phyloP scores from a whole-genome alignment of 2,329 filamentous ascomycete genomes.

The Monilinia laxa region DNA sequence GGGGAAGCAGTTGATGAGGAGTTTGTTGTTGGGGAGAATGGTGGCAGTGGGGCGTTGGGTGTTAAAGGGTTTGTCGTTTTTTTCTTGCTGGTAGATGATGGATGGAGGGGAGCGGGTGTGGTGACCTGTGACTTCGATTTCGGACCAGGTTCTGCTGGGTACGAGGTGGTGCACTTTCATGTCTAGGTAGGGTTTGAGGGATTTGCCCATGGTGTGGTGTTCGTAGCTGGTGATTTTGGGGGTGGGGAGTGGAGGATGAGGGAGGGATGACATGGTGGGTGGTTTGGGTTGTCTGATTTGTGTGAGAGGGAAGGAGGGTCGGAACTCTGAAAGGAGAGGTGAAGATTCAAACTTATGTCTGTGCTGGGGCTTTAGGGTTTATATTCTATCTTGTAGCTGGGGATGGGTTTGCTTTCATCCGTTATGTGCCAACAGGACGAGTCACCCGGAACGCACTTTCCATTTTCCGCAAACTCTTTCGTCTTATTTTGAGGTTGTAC shows the following conservation, averaged over 20 bases:
- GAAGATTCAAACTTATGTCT: neutral
- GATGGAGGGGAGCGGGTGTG: neutral
- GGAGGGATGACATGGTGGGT: neutral
- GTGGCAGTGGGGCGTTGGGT: constrained; percentile 7
- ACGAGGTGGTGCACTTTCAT: constrained; percentile 6
- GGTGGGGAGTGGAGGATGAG: neutral
- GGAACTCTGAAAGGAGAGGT: neutral
- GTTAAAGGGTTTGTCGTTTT: neutral
- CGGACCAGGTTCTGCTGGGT: neutral
- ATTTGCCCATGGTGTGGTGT: neutral
- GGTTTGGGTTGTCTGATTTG: too few relatives aligned
- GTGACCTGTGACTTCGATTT: constrained; percentile 2
- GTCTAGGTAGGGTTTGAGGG: constrained; percentile 3
- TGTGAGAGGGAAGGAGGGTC: neutral
- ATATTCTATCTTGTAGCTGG: neutral
- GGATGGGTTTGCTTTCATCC: neutral
- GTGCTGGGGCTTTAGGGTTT: too few relatives aligned
- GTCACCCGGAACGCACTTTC: neutral
- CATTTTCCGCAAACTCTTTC: neutral
- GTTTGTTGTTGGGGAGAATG: neutral
- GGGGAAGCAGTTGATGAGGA: constrained; percentile 9
- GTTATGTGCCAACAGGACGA: neutral
- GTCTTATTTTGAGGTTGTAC: neutral
- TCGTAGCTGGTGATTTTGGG: neutral
- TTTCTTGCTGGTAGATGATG: neutral